Evolutionary conservation across 495 filamentous ascomycete genomes (phyloP), one percentile per base, ranked within the genome.

Genomic region (Hypoxylon fragiforme): DNA sequence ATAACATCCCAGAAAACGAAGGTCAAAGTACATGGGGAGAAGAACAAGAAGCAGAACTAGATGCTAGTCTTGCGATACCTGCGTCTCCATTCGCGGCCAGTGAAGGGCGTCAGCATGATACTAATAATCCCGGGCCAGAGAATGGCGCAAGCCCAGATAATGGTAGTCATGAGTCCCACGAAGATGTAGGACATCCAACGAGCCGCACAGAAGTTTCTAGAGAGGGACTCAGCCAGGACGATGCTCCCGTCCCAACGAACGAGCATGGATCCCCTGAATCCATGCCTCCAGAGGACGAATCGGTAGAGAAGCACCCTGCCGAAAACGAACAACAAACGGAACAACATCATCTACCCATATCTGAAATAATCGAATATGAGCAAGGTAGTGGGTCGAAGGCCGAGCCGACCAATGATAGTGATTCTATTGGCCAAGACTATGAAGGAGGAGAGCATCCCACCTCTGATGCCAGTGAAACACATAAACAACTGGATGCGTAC

Each of bases 301-400:
- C 41, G 11, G 37, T 16, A 8, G 39, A 9, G n/a, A 50, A 50
- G n/a, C 40, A 47, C 22, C 19, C 12, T 16, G 11, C 7, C 6
- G 52, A 50, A 39, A 14, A 50, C 4, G 42, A 49, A 24, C 47
- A 40, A 4, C 46, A 45, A 7, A 26, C 35, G 4, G 30, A 36
- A 3, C 47, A 44, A 28, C 26, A 38, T 11, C 22, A 37, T 34
- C 21, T 19, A 4, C 2, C 58, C 19, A 67, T 74, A 41, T 64
- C 71, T 2, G 73, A 74, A 3, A 31, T 7, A n/a, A 13, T 72
- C 19, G 77, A 78, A 45, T 69, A 73, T 20, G 74, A 74, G 40
- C 68, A 70, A 43, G 70, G 66, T 31, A 65, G 71, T 38, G 65
- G 71, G 34, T 56, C 65, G 20, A 66, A 74, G 42, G 50, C 58